A percentile compares a stretch with the other conserved stretches of the same genome.
Evolutionary conservation across 2,329 filamentous ascomycete genomes (phyloP).

Genomic region (Verticillium isaacii): DNA sequence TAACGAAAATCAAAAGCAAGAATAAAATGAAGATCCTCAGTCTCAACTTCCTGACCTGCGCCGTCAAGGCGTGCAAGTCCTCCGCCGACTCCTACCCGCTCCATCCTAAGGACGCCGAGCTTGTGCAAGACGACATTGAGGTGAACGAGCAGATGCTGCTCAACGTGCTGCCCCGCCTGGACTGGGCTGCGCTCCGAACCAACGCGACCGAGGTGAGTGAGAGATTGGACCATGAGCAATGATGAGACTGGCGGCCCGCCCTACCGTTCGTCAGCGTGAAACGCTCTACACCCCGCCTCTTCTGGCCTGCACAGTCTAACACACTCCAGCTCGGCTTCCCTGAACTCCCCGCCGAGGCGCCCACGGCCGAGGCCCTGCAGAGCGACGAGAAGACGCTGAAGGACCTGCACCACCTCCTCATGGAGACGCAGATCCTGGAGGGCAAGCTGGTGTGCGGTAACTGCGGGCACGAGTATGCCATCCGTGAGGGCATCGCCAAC

Average conservation of each 20-base stretch:
- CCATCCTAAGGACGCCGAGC: constrained; percentile 86
- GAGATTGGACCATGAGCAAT: not conserved
- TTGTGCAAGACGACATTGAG: constrained; percentile 79
- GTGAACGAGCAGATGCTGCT: constrained; percentile 74
- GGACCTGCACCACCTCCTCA: constrained; percentile 74
- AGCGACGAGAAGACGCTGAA: constrained; percentile 65
- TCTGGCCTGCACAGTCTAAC: constrained; percentile 1
- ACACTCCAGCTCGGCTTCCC: constrained; percentile 69
- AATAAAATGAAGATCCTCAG: constrained; percentile 86
- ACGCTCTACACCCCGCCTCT: not conserved
- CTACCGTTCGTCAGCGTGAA: not conserved
- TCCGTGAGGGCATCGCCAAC: constrained; percentile 95
- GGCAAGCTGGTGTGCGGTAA: constrained; percentile 86
- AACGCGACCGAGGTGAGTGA: constrained; percentile 69
- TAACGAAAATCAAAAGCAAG: not conserved
- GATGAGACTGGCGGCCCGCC: not conserved
- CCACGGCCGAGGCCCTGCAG: constrained; percentile 56
- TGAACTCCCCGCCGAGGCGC: constrained; percentile 60
- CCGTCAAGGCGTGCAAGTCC: constrained; percentile 89
- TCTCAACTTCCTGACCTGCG: constrained; percentile 94
- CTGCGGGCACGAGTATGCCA: constrained; percentile 89
- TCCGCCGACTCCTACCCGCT: constrained; percentile 78
- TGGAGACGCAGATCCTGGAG: constrained; percentile 86
- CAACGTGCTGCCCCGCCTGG: constrained; percentile 81
- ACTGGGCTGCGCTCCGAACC: constrained; percentile 76